Base-by-base conservation (phyloP, 371 early-diverging fungal genomes). In the Rhizopus microsporus region DNA sequence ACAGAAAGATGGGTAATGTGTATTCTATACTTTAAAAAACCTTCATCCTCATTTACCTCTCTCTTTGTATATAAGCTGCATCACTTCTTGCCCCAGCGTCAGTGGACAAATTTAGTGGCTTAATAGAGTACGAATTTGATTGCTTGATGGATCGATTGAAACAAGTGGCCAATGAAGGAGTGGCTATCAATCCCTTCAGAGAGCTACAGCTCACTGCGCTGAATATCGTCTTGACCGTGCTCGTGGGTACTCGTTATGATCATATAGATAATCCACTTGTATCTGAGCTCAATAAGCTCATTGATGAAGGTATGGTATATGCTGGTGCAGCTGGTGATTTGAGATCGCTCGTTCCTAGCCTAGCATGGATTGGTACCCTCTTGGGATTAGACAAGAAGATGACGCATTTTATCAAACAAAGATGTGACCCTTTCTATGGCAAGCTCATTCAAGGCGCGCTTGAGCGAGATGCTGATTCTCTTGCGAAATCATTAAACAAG, bases 211-310 rank as follows among this genome's bases (percentile, higher is more conserved):
- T 65, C 9, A 39, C 42, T 5, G 29, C 57, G 0, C 7, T 65
- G 13, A 65, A 65, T 43, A 32, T 60, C n/a, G 45, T 65, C 9
- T 54, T 53, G 4, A 30, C 44, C 7, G 51, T 44, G 10, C 5
- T 10, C 4, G 56, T 51, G 35, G 57, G 54, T 5, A 47, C 7
- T 8, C 16, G 45, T 0, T 65, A 57, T 31, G 15, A 32, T 13
- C 44, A 38, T 5, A n/a, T 48, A 5, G 46, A 65, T 16, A 54
- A 65, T 38, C 61, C 66, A 10, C 48, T 56, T 40, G 60, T 57
- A 40, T 12, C 1, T 1, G 16, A 51, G 1, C 33, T 60, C 5
- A 32, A 45, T 9, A 32, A 49, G 1, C 5, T 33, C 15, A 16
- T 49, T 4, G 38, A 57, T 8, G 10, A 12, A 1, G 31, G 29